Evolutionary conservation across 1,284 basidiomycete genomes (phyloP), one percentile per base, ranked within the genome.

Genomic region (Cryptococcus sp.): DNA sequence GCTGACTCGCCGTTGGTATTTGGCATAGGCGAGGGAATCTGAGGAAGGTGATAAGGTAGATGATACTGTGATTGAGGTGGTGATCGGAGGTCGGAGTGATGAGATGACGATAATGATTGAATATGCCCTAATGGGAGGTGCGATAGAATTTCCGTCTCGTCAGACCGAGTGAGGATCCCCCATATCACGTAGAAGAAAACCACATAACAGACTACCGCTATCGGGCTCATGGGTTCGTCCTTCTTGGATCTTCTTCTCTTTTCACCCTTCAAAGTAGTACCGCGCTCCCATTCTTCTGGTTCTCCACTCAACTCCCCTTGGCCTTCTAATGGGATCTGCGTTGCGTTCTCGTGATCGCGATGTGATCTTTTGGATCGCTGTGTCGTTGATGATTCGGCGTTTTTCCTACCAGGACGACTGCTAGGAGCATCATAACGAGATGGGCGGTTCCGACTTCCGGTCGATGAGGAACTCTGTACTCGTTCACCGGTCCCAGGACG

Each of bases 151-250:
- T 73, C 71, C 32, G 51, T 31, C n/a, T 72, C 70, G 51, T 70
- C 67, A 14, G 66, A 62, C 16, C 71, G 63, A 13, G 71, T 71
- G 11, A 73, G 61, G 48, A 73, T 68, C 46, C 72, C 70, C 60
- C 64, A 72, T 41, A 72, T 62, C 22, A 70, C 36, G 56, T 70
- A 73, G 54, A 69, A 55, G 45, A 58, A 64, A 11, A 67, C 60
- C 43, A 73, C 70, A 50, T 72, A 74, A 73, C 71, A 57, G 23
- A 73, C 65, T 21, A 70, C 71, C 7, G 58, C 55, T 1, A 68
- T 45, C 0, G 71, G 71, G 10, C 62, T 68, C 69, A 70, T 73
- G 19, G 67, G 71, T 52, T 73, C 68, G 28, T 66, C 63, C 46
- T 58, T 59, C n/a, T n/a, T n/a, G n/a, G 57, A 61, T 66, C 57